Evolutionary conservation across 805 yeast genomes (phyloP), one percentile per base, ranked within the genome.

Genomic region (Wickerhamomyces alni): DNA sequence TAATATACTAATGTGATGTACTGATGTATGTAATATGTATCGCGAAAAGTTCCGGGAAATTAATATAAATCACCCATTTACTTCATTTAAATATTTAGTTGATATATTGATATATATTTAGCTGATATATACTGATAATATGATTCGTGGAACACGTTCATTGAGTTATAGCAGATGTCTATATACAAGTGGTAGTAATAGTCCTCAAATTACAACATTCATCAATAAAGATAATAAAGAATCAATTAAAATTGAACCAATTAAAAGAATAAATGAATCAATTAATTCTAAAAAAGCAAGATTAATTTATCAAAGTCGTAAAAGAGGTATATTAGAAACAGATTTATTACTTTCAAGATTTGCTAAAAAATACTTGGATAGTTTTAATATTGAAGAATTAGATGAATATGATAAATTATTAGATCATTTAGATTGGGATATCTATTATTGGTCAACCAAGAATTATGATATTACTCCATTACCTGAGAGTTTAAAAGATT

Each of bases 381-480:
- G 57, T 0, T 73, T 93, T 69, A 67, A 72, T 11, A 61, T 66
- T 44, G 81, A 70, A 39, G 83, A 87, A 62, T 67, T 93, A 39
- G 82, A 78, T 35, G 98, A 93, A 61, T 93, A 87, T 61, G 97
- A 91, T 56, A 58, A 70, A 41, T 63, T 93, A 42, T 70, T 93
- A 57, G 95, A 93, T 61, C 95, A 91, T 62, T 77, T 91, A n/a
- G 99, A 93, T 62, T 93, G 99, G 99, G 99, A 93, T 62, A 89
- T 93, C 44, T 93, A 87, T 62, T 93, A 93, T 66, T 91, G 99
- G 99, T 95, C 95, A 19, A 87, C 97, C 2, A 77, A 75, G 48
- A 87, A 89, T 59, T 85, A 66, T 53, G 79, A 76, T 27, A 78
- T 85, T 16, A 85, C 89, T 35, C 95, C 95, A 12, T 69, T 91